Conservation (phyloP, 106 monocot species). For the Allium cepa region DNA sequence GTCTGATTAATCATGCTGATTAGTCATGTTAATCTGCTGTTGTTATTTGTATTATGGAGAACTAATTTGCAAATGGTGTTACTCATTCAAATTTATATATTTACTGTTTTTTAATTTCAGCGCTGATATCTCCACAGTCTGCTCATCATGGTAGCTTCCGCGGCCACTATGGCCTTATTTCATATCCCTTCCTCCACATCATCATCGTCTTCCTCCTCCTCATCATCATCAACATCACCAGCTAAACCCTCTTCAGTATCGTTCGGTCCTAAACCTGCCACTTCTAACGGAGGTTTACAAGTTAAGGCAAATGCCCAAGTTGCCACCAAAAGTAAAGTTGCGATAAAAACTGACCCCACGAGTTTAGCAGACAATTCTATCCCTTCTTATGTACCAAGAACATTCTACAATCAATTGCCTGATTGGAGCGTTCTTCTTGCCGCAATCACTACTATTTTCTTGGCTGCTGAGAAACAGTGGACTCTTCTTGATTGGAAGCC, state of each 20-base stretch:
- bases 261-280: slow-evolving; percentile 26
- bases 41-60: no score
- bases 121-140: background rate
- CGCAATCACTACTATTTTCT: slow-evolving; percentile 77
- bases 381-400: slow-evolving; percentile 38
- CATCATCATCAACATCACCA: background rate
- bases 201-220: background rate
- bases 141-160: slow-evolving; percentile 3
- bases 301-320: slow-evolving; percentile 54
- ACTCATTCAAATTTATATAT: no score
- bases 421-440: slow-evolving; percentile 92
- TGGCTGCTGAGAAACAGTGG: slow-evolving; percentile 86
- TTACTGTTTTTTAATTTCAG: background rate
- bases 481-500: slow-evolving; percentile 84
- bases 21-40: no score
- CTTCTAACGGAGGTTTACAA: slow-evolving; percentile 28
- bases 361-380: slow-evolving; percentile 27
- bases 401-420: slow-evolving; percentile 87
- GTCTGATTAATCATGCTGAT: no score
- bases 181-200: slow-evolving; percentile 6
- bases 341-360: slow-evolving; percentile 24
- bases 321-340: slow-evolving; percentile 33
- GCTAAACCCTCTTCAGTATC: slow-evolving; percentile 7
- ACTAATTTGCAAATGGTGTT: no score
- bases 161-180: slow-evolving; percentile 10